Evolutionary conservation across 768 basidiomycete genomes (phyloP), one percentile per base, ranked within the genome.

Genomic region (Rhizopogon salebrosus): DNA sequence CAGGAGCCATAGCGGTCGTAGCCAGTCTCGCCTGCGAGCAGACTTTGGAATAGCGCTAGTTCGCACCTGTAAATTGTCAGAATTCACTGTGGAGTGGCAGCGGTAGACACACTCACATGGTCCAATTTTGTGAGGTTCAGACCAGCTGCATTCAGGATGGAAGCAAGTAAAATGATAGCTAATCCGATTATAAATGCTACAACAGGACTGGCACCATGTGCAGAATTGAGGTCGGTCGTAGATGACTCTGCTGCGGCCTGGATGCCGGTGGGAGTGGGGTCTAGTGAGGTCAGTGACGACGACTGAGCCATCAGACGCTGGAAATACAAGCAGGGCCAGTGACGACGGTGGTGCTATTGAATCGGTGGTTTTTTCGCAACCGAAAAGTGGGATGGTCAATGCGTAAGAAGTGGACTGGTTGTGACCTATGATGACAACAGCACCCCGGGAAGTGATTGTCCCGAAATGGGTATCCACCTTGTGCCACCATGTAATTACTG

Each of bases 91-190:
- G 42, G 27, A 52, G 43, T 20, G 42, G 54, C 3, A 16, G 13
- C 34, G 35, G 24, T 26, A 22, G 55, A 41, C 52, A 20, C 26
- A 73, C 85, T 58, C 51, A 87, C 84, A 80, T 95, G 92, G 71
- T 97, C 95, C 38, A 95, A 72, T 70, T 98, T 98, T 35, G 92
- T 94, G 54, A 98, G 74, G 64, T 97, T 98, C 38, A 98, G 77
- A n/a, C 95, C 95, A 0, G 87, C 90, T 31, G 92, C 91, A 61
- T 92, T 93, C 58, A 92, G 77, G n/a, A 92, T 78, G 16, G 88
- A 91, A 0, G 92, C 88, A 6, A 89, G 73, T 3, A 92, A 72
- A 43, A 97, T 84, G 59, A 98, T 95, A 40, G 85, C 66, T 41
- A 97, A 81, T 13, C 95, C 91, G 54, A 92, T 91, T 55, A 92